phyloP scores from a whole-genome alignment of 352 stramenopile species.

The Elongisporangium anandrum region DNA sequence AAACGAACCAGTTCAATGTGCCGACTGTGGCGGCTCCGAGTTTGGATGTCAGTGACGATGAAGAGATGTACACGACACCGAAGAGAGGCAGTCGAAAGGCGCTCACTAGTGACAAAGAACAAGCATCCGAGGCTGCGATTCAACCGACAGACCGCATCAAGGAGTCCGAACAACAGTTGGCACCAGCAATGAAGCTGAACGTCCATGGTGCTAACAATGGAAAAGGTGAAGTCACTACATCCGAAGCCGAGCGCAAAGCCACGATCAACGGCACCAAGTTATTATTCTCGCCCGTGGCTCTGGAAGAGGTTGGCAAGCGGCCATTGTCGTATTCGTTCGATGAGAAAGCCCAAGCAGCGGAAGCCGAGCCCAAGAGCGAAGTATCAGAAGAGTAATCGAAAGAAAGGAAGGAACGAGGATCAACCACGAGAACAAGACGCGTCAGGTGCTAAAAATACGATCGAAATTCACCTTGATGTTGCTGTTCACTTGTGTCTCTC shows the following conservation, averaged over 20 bases:
- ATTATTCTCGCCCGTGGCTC: constrained; percentile 35
- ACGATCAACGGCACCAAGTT: constrained; percentile 26
- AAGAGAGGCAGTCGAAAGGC: background rate
- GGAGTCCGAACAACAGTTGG: background rate
- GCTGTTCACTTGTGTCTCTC: no score
- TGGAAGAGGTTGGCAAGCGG: constrained; percentile 9
- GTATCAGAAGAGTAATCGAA: background rate
- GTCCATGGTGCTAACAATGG: background rate
- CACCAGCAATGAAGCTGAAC: background rate
- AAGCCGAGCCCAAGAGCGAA: background rate
- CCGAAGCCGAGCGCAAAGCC: background rate
- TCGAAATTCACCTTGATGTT: background rate
- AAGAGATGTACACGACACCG: constrained; percentile 1
- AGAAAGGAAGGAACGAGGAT: background rate
- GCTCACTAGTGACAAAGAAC: background rate
- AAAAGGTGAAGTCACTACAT: background rate
- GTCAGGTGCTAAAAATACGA: background rate
- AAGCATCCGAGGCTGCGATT: background rate
- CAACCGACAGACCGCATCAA: background rate
- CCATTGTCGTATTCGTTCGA: constrained; percentile 11
- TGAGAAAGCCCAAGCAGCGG: constrained; percentile 1
- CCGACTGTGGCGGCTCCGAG: background rate
- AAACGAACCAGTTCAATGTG: background rate
- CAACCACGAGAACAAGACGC: background rate
- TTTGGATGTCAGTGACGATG: background rate